phyloP scores from a whole-genome alignment of 768 basidiomycete genomes.

The Bullera alba region DNA sequence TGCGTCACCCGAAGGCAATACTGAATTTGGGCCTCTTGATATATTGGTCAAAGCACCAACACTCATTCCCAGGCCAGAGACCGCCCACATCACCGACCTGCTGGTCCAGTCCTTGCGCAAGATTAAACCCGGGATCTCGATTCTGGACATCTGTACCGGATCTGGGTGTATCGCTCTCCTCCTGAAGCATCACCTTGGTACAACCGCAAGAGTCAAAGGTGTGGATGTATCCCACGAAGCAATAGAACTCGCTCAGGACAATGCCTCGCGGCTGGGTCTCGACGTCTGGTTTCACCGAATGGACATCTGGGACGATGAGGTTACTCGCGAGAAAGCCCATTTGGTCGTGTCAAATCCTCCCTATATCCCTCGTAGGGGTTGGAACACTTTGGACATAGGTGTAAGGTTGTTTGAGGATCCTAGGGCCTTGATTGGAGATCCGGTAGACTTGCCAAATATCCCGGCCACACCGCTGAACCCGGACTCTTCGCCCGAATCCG shows the following conservation, averaged over 20 bases:
- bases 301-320: background rate
- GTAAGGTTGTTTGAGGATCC: conserved; percentile 76
- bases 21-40: conserved; percentile 67
- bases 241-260: conserved; percentile 22
- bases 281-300: background rate
- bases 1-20: conserved; percentile 25
- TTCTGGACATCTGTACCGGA: conserved; percentile 89
- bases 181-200: conserved; percentile 44
- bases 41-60: conserved; percentile 68
- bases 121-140: conserved; percentile 46
- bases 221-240: conserved; percentile 27
- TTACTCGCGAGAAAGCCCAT: too few relatives aligned
- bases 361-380: conserved; percentile 69
- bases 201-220: conserved; percentile 4
- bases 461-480: too few relatives aligned
- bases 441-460: conserved; percentile 43
- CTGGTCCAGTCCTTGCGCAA: conserved; percentile 64
- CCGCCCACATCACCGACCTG: conserved; percentile 44
- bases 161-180: conserved; percentile 84
- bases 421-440: conserved; percentile 72
- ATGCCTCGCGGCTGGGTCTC: conserved; percentile 3
- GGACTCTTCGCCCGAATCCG: too few relatives aligned
- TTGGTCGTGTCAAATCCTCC: conserved; percentile 42
- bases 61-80: conserved; percentile 92
- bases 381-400: conserved; percentile 57